phyloP scores from a whole-genome alignment of 2,329 filamentous ascomycete species.

The Cryoendolithus antarcticus region DNA sequence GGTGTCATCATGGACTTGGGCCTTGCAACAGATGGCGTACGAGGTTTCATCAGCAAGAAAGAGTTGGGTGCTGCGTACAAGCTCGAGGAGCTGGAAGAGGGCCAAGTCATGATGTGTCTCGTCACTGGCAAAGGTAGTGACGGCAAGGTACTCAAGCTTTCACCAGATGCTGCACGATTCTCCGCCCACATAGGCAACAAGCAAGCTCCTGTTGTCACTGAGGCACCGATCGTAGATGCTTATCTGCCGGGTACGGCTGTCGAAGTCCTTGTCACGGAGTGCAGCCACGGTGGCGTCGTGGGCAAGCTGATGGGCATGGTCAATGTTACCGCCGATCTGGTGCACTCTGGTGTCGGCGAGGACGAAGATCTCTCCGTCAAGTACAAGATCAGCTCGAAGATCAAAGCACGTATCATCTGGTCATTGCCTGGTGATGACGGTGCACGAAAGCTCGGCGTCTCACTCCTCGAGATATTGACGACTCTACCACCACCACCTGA shows the following conservation, averaged over 20 bases:
- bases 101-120: constrained; percentile 72
- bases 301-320: constrained; percentile 89
- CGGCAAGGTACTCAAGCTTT: constrained; percentile 78
- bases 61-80: constrained; percentile 59
- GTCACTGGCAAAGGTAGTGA: constrained; percentile 63
- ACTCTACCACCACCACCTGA: constrained; percentile 40
- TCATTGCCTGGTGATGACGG: constrained; percentile 64
- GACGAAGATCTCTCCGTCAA: constrained; percentile 53
- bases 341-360: constrained; percentile 63
- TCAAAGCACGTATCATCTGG: constrained; percentile 78
- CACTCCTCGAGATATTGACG: constrained; percentile 72
- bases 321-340: constrained; percentile 77
- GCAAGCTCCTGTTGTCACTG: constrained; percentile 37
- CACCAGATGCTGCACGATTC: constrained; percentile 48
- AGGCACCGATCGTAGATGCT: constrained; percentile 75
- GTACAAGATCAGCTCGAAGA: constrained; percentile 68
- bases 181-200: constrained; percentile 11
- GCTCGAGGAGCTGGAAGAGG: constrained; percentile 61
- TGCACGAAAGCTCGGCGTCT: constrained; percentile 74
- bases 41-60: constrained; percentile 75
- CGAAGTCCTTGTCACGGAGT: constrained; percentile 69
- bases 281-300: constrained; percentile 57
- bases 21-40: constrained; percentile 52
- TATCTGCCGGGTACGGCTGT: constrained; percentile 88
- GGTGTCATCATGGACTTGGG: constrained; percentile 89